A percentile compares a stretch with the other conserved stretches of the same genome.
Conservation (phyloP, 371 early-diverging fungal species). For the Vittaforma corneae region DNA sequence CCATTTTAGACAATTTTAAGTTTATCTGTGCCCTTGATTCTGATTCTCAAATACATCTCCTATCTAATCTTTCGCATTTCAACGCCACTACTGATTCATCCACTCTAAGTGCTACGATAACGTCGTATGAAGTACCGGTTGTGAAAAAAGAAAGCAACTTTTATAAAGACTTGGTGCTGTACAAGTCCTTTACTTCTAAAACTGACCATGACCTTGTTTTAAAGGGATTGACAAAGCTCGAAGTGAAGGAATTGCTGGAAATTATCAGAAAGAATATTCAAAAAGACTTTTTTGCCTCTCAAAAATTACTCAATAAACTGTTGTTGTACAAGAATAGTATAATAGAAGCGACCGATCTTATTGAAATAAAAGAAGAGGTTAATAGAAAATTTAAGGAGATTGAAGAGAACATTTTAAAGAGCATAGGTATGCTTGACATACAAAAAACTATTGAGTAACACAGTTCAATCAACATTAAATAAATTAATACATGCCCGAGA, state of each 20-base stretch:
- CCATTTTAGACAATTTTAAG: constrained; percentile 1
- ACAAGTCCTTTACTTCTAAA: neutral
- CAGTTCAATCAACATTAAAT: too few relatives aligned
- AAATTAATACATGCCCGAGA: too few relatives aligned
- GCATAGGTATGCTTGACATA: too few relatives aligned
- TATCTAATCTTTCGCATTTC: constrained; percentile 11
- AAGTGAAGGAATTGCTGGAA: constrained; percentile 1
- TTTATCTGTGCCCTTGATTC: constrained; percentile 8
- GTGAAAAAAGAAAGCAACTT: constrained; percentile 1
- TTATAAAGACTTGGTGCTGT: constrained; percentile 9
- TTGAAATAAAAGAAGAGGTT: too few relatives aligned
- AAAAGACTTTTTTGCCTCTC: neutral
- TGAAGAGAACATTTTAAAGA: too few relatives aligned
- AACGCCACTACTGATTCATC: neutral
- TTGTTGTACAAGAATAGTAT: neutral
- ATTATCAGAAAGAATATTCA: neutral
- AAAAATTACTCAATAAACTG: neutral
- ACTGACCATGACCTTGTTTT: constrained; percentile 1
- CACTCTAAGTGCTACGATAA: neutral
- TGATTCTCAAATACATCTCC: neutral
- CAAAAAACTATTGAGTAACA: too few relatives aligned
- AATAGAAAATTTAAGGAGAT: too few relatives aligned
- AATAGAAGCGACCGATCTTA: too few relatives aligned
- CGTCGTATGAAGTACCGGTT: neutral
- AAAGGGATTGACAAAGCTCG: constrained; percentile 1